Percentiles rank a stretch among this genome's conserved stretches.
phyloP scores from a whole-genome alignment of 2,329 filamentous ascomycete species.

The Aaosphaeria pasadenensis region DNA sequence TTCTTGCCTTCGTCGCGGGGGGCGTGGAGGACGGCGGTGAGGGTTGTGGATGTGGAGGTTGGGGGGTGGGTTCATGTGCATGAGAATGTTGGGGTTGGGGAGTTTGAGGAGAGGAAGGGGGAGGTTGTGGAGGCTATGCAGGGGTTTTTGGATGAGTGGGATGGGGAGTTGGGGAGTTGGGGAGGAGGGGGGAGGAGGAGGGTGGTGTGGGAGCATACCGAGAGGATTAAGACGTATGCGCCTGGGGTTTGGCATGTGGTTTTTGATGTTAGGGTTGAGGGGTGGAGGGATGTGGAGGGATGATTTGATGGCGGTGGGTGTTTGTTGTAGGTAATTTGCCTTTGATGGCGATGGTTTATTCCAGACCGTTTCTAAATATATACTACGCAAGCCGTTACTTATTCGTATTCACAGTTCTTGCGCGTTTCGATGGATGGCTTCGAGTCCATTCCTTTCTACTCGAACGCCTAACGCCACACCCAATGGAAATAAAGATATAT shows the following conservation, averaged over 20 bases:
- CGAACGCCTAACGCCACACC: too few species aligned
- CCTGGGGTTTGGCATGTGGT: conserved; percentile 61
- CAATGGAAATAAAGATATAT: too few species aligned
- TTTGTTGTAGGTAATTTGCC: too few species aligned
- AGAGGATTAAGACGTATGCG: conserved; percentile 58
- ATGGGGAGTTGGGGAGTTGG: conserved; percentile 5
- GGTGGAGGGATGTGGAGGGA: conserved; percentile 2
- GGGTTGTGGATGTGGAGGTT: conserved; percentile 41
- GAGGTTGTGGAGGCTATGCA: conserved; percentile 42
- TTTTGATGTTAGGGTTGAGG: conserved; percentile 48
- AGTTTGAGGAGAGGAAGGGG: conserved; percentile 19
- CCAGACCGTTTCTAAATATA: too few species aligned
- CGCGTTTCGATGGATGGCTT: too few species aligned
- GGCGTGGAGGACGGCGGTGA: conserved; percentile 50
- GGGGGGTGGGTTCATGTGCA: conserved; percentile 61
- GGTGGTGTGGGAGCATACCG: conserved; percentile 48
- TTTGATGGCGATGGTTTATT: too few species aligned
- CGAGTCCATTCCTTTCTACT: too few species aligned
- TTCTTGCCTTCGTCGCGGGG: conserved; percentile 52
- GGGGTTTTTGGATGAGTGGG: conserved; percentile 30
- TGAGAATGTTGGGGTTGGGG: conserved; percentile 52
- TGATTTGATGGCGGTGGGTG: too few species aligned
- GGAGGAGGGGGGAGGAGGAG: neutral
- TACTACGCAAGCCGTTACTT: too few species aligned
- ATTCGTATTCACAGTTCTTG: too few species aligned